Conservation (phyloP, 345 rosid genomes). For the Brassica incana region DNA sequence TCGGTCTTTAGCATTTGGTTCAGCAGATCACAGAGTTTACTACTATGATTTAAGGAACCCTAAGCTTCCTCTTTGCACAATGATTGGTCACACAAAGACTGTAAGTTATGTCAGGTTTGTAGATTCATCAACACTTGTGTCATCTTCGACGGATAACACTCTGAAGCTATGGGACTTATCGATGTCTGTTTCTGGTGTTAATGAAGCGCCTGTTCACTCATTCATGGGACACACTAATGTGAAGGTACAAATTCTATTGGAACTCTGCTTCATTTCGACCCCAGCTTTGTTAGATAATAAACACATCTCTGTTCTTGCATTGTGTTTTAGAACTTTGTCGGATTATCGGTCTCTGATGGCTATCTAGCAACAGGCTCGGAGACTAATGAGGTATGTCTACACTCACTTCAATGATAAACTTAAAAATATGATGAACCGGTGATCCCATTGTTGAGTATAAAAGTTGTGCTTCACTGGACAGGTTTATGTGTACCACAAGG, state of each 20-base stretch:
- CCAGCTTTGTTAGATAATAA: constrained; percentile 50
- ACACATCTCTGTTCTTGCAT: constrained; percentile 40
- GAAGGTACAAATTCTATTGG: constrained; percentile 62
- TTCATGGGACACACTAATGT: constrained; percentile 82
- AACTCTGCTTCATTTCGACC: constrained; percentile 25
- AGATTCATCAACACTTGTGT: constrained; percentile 70
- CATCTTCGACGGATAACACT: constrained; percentile 92
- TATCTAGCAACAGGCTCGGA: constrained; percentile 99
- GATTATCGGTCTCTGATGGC: constrained; percentile 89
- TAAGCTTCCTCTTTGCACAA: constrained; percentile 76
- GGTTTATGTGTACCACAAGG: constrained; percentile 92
- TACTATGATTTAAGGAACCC: constrained; percentile 88
- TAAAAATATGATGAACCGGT: neutral
- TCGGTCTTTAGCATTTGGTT: constrained; percentile 87
- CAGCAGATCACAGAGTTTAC: constrained; percentile 90
- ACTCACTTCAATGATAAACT: constrained; percentile 47
- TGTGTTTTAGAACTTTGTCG: constrained; percentile 90
- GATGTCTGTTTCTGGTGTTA: constrained; percentile 60
- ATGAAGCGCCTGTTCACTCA: constrained; percentile 75
- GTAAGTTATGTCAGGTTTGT: constrained; percentile 87
- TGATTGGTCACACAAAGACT: constrained; percentile 81
- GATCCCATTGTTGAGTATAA: neutral
- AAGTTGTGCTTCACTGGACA: constrained; percentile 39
- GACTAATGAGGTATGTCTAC: constrained; percentile 97
- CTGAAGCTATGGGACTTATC: constrained; percentile 98